Evolutionary conservation across 352 stramenopile genomes (phyloP), one percentile per base, ranked within the genome.

Genomic region (Phytophthora podocarpi): DNA sequence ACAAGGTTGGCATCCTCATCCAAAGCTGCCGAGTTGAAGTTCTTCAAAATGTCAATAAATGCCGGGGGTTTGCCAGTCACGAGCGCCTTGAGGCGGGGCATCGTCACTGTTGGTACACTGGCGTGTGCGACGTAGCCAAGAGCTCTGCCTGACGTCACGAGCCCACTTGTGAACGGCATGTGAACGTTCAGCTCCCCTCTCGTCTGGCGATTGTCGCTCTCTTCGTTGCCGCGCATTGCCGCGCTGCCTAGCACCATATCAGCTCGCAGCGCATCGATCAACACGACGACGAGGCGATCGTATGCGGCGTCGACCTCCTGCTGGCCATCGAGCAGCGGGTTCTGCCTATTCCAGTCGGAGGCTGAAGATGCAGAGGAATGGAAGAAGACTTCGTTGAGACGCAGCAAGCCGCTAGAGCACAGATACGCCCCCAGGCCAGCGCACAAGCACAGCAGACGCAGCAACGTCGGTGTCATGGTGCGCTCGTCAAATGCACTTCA

Each of bases 41-140:
- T 97, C 66, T 95, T 95, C 30, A 97, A 64, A 42, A 97, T 89
- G 59, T 97, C 89, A 59, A 96, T 95, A 75, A 97, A 97, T 6
- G 84, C 82, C 0, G 89, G 89, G 15, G 89, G 66, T 59, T 90
- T 91, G 21, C 89, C 89, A 8, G 89, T 95, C 39, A 94, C 70
- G 31, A 97, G 73, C 20, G 89, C 89, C 59, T 97, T 97, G 2
- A 97, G 72, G 1, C 89, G 75, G 36, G 89, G 89, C 89, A 97
- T 97, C 20, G 89, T 97, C 45, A 97, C 89, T 4, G 89, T 97
- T 6, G 89, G 89, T 5, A 94, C 77, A 58, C 82, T 91, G 11
- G 89, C 89, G 48, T 94, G 74, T 10, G 77, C 85, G 7, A 97
- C 70, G 61, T 90, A 97, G 4, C 77, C 82, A 6, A 90, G 62